A percentile compares a stretch with the other conserved stretches of the same genome.
Evolutionary conservation across 1,139 yeast genomes (phyloP).

Genomic region (Pichia sp.): DNA sequence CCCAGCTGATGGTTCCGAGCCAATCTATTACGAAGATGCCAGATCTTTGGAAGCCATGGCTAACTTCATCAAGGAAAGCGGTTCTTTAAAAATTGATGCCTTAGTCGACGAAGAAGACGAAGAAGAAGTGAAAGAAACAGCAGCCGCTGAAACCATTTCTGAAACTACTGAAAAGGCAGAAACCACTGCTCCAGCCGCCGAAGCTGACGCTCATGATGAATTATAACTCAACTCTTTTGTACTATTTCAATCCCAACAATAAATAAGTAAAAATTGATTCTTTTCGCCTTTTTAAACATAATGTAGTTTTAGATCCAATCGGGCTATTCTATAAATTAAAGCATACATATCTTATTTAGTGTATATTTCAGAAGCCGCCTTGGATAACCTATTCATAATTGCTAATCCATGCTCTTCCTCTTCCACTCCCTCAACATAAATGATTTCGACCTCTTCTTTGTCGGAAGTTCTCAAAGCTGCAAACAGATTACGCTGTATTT

Average conservation of each 20-base stretch:
- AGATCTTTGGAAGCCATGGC: slow-evolving; percentile 75
- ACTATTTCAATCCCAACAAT: neutral
- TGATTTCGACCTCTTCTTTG: slow-evolving; percentile 25
- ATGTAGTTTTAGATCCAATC: neutral
- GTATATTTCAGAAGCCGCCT: slow-evolving; percentile 66
- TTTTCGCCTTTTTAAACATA: slow-evolving; percentile 1
- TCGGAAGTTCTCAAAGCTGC: slow-evolving; percentile 50
- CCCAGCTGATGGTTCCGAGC: slow-evolving; percentile 84
- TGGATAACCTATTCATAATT: slow-evolving; percentile 82
- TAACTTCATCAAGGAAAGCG: slow-evolving; percentile 54
- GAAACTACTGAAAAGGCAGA: slow-evolving; percentile 29
- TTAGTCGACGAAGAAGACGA: slow-evolving; percentile 17
- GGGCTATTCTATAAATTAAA: neutral
- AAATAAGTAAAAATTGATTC: neutral
- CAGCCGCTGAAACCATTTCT: slow-evolving; percentile 7
- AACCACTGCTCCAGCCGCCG: slow-evolving; percentile 16
- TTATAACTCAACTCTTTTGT: slow-evolving; percentile 18
- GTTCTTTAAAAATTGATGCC: slow-evolving; percentile 41
- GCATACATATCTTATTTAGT: neutral
- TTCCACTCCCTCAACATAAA: slow-evolving; percentile 29
- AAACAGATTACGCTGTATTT: slow-evolving; percentile 70
- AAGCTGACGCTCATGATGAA: slow-evolving; percentile 27
- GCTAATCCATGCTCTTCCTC: slow-evolving; percentile 69
- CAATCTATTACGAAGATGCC: slow-evolving; percentile 62
- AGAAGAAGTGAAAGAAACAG: slow-evolving; percentile 17